These are phyloP conservation scores for Coemansia sp. DNA, from an alignment of 192 early-diverging fungal genomes.

Conservation along the genomic window DNA sequence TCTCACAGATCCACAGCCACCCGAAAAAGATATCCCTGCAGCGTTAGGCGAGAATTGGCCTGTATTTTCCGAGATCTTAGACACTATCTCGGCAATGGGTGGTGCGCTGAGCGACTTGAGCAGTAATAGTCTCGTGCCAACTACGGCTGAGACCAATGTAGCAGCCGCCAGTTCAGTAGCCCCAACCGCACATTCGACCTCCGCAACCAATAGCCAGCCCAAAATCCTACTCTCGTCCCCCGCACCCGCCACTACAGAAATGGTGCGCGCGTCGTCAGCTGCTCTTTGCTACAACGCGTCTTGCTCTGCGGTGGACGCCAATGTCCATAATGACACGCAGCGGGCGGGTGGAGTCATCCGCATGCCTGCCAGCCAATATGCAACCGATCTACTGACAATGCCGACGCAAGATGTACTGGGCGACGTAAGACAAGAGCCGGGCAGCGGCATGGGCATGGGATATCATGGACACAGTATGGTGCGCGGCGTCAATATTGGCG, in stretches of 20 bases:
- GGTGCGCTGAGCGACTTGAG: not conserved
- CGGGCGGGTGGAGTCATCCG: conserved; percentile 17
- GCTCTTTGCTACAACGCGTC: not conserved
- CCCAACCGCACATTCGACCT: not conserved
- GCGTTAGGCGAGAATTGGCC: not conserved
- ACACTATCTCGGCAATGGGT: not conserved
- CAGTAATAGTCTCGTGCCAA: conserved; percentile 6
- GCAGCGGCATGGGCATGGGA: conserved; percentile 32
- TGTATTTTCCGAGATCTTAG: not conserved
- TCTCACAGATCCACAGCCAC: not conserved
- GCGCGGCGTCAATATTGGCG: conserved; percentile 64
- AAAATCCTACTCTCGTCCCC: not conserved
- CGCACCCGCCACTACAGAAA: not conserved
- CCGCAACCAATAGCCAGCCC: not conserved
- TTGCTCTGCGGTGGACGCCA: not conserved
- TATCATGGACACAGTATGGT: conserved; percentile 51
- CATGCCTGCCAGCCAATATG: not conserved
- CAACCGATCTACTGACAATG: not conserved
- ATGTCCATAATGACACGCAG: not conserved
- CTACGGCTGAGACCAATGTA: conserved; percentile 1
- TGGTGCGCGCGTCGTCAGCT: not conserved
- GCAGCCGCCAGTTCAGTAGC: conserved; percentile 1
- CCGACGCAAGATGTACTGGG: conserved; percentile 25
- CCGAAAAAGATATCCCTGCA: not conserved
- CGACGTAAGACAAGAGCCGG: conserved; percentile 38